Evolutionary conservation across 2,329 filamentous ascomycete genomes (phyloP), one percentile per base, ranked within the genome.

Genomic region (Stemphylium beticola): DNA sequence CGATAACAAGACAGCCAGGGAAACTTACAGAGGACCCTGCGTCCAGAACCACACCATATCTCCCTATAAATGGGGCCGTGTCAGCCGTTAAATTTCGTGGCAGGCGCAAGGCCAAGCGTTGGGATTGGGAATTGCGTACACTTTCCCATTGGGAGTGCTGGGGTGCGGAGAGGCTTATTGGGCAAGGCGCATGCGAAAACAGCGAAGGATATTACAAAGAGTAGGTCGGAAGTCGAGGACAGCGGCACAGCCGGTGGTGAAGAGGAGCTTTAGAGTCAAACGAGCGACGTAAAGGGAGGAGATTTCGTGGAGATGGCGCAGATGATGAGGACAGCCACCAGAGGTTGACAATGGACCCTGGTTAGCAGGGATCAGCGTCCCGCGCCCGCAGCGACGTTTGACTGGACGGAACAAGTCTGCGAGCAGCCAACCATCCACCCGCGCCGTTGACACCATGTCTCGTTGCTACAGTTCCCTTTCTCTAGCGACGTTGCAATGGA

Each of bases 11-110:
- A 12, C 31, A 26, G 34, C 29, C 5, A 38, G 7, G 29, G 22
- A 32, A n/a, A 75, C 80, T 62, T 77, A 85, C 84, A 69, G 95
- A 98, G 76, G 95, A 98, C 66, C 95, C 95, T 74, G 95, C 95
- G 83, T 99, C 95, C 71, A 99, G 85, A 73, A 99, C 93, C 68
- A 98, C 91, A 74, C 93, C 95, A 83, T 96, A 97, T 79, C 82
- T 80, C 82, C 82, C 82, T 84, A 57, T 38, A 57, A 41, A 53
- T 59, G 44, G 37, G 49, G n/a, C 42, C 38, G 53, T 40, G 65
- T 73, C 58, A 75, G 73, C 55, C 48, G 47, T 22, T 22, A 34
- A 33, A 14, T 34, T 29, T 40, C 20, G 40, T 44, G 17, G 53
- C 46, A 45, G 48, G 50, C 46, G 42, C 44, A 52, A 45, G 54